Evolutionary conservation across 1,139 yeast genomes (phyloP).

Genomic region (Yamadazyma oceani): DNA sequence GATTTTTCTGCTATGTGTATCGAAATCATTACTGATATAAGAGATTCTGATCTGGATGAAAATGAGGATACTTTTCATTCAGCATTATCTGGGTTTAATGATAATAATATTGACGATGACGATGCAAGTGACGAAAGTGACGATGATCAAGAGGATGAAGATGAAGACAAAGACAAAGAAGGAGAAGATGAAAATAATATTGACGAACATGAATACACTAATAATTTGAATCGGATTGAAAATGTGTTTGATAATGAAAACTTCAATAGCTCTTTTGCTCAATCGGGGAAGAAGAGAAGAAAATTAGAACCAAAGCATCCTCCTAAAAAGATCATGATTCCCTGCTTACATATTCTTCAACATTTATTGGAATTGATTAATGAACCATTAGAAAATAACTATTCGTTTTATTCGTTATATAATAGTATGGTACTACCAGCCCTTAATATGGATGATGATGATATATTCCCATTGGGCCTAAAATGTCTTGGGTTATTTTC

Average conservation of each 20-base stretch:
- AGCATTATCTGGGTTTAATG: slow-evolving; percentile 46
- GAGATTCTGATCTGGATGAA: slow-evolving; percentile 61
- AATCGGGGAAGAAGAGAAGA: slow-evolving; percentile 24
- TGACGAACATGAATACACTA: slow-evolving; percentile 24
- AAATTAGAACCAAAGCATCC: slow-evolving; percentile 40
- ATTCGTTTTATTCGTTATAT: slow-evolving; percentile 69
- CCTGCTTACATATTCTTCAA: slow-evolving; percentile 70
- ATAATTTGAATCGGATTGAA: slow-evolving; percentile 20
- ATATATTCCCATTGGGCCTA: slow-evolving; percentile 65
- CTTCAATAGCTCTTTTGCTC: slow-evolving; percentile 12
- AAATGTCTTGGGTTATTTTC: slow-evolving; percentile 80
- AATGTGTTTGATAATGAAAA: slow-evolving; percentile 17
- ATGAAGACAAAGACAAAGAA: slow-evolving; percentile 14
- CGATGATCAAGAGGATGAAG: slow-evolving; percentile 15
- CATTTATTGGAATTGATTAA: slow-evolving; percentile 69
- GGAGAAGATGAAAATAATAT: slow-evolving; percentile 20
- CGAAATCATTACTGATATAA: slow-evolving; percentile 83
- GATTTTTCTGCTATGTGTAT: slow-evolving; percentile 83
- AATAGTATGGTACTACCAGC: slow-evolving; percentile 85
- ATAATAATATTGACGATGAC: slow-evolving; percentile 24
- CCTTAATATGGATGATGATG: slow-evolving; percentile 54
- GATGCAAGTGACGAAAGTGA: slow-evolving; percentile 26
- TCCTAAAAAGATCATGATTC: slow-evolving; percentile 52
- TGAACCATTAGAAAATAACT: slow-evolving; percentile 63
- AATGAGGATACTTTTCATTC: slow-evolving; percentile 53